Evolutionary conservation across 768 basidiomycete genomes (phyloP).

Genomic region (Boletus patriciae): DNA sequence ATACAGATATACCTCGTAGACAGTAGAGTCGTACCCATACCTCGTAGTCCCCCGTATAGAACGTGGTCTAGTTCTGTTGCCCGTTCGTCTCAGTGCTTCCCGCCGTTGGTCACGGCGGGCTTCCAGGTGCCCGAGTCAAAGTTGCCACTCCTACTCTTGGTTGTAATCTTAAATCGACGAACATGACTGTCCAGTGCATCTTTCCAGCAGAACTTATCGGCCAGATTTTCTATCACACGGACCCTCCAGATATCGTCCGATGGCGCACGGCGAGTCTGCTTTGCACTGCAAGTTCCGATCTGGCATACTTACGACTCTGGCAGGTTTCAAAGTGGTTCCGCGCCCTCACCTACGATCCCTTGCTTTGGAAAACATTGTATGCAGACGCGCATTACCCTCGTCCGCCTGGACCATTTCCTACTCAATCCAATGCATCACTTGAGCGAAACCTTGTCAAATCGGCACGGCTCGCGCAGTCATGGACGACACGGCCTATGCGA

Average conservation of each 20-base stretch:
- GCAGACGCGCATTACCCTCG: not conserved
- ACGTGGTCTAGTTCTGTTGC: too few species aligned
- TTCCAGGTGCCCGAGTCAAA: too few species aligned
- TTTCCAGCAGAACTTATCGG: not conserved
- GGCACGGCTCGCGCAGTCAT: not conserved
- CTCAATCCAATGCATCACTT: not conserved
- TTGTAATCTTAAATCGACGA: not conserved
- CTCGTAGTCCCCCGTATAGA: too few species aligned
- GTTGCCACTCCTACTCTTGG: not conserved
- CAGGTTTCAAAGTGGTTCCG: not conserved
- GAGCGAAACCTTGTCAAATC: conserved; percentile 4
- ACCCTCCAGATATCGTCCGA: not conserved
- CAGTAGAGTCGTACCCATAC: too few species aligned
- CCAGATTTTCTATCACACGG: not conserved
- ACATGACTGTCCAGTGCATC: not conserved
- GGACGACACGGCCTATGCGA: conserved; percentile 1
- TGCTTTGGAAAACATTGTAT: conserved; percentile 4
- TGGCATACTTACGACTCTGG: not conserved
- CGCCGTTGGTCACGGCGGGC: too few species aligned
- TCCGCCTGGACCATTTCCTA: not conserved
- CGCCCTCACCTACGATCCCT: not conserved
- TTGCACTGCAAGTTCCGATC: not conserved
- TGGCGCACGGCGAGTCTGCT: not conserved
- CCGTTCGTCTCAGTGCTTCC: too few species aligned
- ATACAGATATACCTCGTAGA: too few species aligned